Percentiles rank a stretch among this genome's conserved stretches.
phyloP scores from a whole-genome alignment of 768 basidiomycete species.

The Chiua virens region DNA sequence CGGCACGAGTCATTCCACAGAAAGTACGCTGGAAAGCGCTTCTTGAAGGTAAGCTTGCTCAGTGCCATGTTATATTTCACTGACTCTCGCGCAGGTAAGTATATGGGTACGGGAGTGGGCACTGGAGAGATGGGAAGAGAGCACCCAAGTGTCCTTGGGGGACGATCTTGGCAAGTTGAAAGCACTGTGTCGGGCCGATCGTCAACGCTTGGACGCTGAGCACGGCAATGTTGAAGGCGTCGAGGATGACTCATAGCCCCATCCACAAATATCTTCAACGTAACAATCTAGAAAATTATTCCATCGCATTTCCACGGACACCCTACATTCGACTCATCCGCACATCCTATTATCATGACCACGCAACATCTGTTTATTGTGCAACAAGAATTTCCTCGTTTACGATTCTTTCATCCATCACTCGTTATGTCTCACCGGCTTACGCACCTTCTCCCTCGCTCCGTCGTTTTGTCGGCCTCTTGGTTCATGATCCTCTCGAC shows the following conservation, averaged over 20 bases:
- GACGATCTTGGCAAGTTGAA: constrained; percentile 50
- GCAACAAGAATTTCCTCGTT: constrained; percentile 26
- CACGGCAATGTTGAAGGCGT: constrained; percentile 8
- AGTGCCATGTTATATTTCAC: background rate
- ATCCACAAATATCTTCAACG: background rate
- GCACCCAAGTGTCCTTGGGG: constrained; percentile 53
- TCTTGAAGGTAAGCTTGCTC: constrained; percentile 63
- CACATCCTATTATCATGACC: constrained; percentile 22
- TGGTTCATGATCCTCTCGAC: background rate
- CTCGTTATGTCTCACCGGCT: constrained; percentile 25
- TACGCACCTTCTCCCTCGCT: constrained; percentile 1
- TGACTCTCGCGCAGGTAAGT: constrained; percentile 56
- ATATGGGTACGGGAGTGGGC: constrained; percentile 87
- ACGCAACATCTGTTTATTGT: constrained; percentile 29
- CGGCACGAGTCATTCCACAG: constrained; percentile 78
- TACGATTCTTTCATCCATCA: constrained; percentile 8
- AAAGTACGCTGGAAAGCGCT: constrained; percentile 86
- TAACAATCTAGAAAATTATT: constrained; percentile 21
- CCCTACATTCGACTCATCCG: constrained; percentile 19
- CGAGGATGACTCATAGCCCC: constrained; percentile 18
- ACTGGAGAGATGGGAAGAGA: constrained; percentile 68
- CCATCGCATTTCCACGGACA: constrained; percentile 28
- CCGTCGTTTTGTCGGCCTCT: constrained; percentile 24
- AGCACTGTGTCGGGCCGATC: constrained; percentile 20
- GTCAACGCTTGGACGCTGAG: constrained; percentile 14